phyloP scores from a whole-genome alignment of 805 yeast species.

The Kodamaea lidongshanica region DNA sequence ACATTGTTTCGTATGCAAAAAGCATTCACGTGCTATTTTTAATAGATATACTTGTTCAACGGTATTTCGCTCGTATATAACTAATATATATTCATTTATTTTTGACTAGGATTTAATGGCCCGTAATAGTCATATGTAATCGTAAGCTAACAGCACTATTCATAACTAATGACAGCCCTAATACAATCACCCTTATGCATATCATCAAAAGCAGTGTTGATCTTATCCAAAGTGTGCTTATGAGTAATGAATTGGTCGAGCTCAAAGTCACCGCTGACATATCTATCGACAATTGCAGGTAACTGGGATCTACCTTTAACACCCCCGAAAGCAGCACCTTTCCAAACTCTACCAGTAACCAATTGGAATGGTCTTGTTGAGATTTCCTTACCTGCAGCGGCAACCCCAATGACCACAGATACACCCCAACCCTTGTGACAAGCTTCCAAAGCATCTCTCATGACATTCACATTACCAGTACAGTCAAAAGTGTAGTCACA shows the following conservation, averaged over 20 bases:
- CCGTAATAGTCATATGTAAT: too few species aligned
- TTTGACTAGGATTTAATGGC: too few species aligned
- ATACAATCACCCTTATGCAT: constrained; percentile 92
- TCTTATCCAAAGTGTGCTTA: constrained; percentile 68
- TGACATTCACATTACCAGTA: constrained; percentile 91
- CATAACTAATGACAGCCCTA: constrained; percentile 74
- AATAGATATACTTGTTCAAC: too few species aligned
- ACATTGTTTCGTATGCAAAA: too few species aligned
- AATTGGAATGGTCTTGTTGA: constrained; percentile 97
- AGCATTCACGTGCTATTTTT: too few species aligned
- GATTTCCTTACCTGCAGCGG: constrained; percentile 96
- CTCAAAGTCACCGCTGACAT: constrained; percentile 71
- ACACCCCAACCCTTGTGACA: constrained; percentile 99
- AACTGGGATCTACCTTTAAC: constrained; percentile 95
- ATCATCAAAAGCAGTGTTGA: constrained; percentile 88
- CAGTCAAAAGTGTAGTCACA: constrained; percentile 95
- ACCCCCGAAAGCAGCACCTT: constrained; percentile 99
- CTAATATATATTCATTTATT: too few species aligned
- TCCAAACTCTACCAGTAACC: constrained; percentile 98
- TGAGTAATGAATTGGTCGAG: constrained; percentile 96
- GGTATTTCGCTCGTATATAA: too few species aligned
- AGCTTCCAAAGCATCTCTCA: constrained; percentile 95
- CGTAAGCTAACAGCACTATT: too few species aligned
- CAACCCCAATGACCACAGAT: constrained; percentile 93
- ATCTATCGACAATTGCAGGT: constrained; percentile 84